phyloP scores from a whole-genome alignment of 495 filamentous ascomycete genomes.

The Talaromyces adpressus region DNA sequence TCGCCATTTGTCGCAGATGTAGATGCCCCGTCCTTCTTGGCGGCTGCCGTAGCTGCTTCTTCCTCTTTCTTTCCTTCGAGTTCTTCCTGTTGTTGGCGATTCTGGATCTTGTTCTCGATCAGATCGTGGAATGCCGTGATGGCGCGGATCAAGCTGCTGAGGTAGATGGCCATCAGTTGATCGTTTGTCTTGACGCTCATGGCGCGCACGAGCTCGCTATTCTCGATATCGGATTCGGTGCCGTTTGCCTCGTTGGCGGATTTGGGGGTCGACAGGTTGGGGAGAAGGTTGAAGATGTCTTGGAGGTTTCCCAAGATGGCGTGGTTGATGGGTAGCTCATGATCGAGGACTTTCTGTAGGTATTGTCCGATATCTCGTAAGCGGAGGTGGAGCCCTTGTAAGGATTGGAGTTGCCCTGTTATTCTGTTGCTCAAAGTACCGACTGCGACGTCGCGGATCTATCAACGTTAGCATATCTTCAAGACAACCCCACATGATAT shows the following conservation, averaged over 20 bases:
- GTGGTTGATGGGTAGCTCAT: constrained; percentile 91
- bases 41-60: constrained; percentile 34
- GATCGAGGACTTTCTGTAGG: constrained; percentile 90
- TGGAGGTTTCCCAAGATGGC: constrained; percentile 96
- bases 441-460: constrained; percentile 79
- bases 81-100: constrained; percentile 93
- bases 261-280: constrained; percentile 85
- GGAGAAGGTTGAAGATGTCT: constrained; percentile 97
- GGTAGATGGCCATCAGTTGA: constrained; percentile 95
- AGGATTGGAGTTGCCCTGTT: constrained; percentile 93
- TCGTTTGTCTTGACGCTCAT: constrained; percentile 99
- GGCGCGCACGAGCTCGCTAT: constrained; percentile 79
- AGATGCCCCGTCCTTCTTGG: constrained; percentile 44
- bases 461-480: neutral
- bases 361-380: constrained; percentile 93
- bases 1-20: constrained; percentile 47
- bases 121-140: constrained; percentile 99
- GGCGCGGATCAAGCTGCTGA: constrained; percentile 90
- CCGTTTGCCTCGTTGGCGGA: constrained; percentile 37
- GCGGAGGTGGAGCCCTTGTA: constrained; percentile 92
- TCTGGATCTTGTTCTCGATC: constrained; percentile 99
- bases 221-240: constrained; percentile 50
- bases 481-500: too few relatives aligned
- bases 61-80: constrained; percentile 79
- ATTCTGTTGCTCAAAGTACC: constrained; percentile 97